Evolutionary conservation across 306 rosid genomes (phyloP).

Genomic region (Spatholobus suberectus): DNA sequence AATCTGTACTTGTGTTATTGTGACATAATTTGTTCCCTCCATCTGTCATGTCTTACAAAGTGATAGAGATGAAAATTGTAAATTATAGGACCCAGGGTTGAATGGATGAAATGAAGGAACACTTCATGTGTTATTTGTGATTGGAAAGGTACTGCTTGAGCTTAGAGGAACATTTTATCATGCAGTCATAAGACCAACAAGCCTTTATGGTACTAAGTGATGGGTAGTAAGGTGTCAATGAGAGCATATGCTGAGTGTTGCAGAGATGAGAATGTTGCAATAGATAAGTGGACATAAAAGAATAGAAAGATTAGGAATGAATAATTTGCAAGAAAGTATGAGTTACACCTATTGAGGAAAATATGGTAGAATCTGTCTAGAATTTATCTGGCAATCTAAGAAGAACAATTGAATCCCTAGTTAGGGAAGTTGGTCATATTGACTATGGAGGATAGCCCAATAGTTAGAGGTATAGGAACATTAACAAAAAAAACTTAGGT

Average conservation of each 20-base stretch:
- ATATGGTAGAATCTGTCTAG: not conserved
- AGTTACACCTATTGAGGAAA: not conserved
- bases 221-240: not conserved
- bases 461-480: not conserved
- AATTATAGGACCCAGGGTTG: not conserved
- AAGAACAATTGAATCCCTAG: not conserved
- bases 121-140: not conserved
- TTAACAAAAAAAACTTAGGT: not conserved
- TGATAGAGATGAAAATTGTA: not conserved
- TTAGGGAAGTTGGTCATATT: not conserved
- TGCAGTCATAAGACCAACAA: not conserved
- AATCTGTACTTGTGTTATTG: not conserved
- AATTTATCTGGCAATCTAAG: not conserved
- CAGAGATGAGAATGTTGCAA: not conserved
- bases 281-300: not conserved
- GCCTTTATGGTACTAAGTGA: not conserved
- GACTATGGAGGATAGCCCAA: not conserved
- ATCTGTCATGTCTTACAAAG: not conserved
- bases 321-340: not conserved
- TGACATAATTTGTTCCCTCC: not conserved
- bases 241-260: not conserved
- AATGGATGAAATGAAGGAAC: not conserved
- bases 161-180: not conserved
- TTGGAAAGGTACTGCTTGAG: not conserved
- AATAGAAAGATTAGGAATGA: not conserved